These are phyloP conservation scores for Exophiala dermatitidis DNA, from an alignment of 2,329 filamentous ascomycete genomes.

Conservation along the genomic window DNA sequence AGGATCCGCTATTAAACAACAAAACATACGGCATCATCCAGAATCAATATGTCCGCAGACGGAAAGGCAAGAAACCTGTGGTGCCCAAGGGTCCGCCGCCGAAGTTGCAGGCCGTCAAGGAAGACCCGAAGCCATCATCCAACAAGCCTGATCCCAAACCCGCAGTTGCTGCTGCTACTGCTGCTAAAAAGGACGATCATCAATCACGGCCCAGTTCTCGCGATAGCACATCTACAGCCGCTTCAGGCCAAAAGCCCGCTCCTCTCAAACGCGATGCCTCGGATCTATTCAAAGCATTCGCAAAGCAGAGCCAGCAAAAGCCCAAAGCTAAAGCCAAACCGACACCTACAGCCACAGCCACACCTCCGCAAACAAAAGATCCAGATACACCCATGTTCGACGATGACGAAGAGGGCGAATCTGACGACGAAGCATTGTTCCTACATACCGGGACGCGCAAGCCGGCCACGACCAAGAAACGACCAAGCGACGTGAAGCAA, in stretches of 20 bases:
- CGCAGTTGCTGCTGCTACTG: neutral
- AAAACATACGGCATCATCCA: conserved; percentile 65
- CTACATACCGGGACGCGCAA: conserved; percentile 34
- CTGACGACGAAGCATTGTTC: conserved; percentile 49
- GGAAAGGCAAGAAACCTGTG: conserved; percentile 39
- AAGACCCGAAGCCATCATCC: conserved; percentile 18
- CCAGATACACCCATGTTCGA: conserved; percentile 18
- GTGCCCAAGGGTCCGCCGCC: conserved; percentile 13
- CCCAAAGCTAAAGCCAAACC: conserved; percentile 18
- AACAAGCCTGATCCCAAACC: conserved; percentile 3
- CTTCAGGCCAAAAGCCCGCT: conserved; percentile 33
- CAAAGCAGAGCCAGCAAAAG: conserved; percentile 21
- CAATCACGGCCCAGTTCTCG: conserved; percentile 27
- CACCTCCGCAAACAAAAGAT: conserved; percentile 5
- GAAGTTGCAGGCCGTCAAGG: conserved; percentile 29
- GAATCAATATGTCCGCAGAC: conserved; percentile 59
- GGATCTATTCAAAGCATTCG: conserved; percentile 27
- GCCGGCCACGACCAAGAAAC: conserved; percentile 34
- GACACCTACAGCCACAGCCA: conserved; percentile 7
- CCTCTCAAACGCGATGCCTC: conserved; percentile 31
- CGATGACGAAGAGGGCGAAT: conserved; percentile 47
- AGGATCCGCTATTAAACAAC: conserved; percentile 54
- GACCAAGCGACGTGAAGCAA: conserved; percentile 20
- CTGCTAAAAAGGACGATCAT: conserved; percentile 12
- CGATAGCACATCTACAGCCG: conserved; percentile 32